Evolutionary conservation across 208 protist species (phyloP), one percentile per base, ranked within the genome.

Genomic region (Wallacemonas rigidus): DNA sequence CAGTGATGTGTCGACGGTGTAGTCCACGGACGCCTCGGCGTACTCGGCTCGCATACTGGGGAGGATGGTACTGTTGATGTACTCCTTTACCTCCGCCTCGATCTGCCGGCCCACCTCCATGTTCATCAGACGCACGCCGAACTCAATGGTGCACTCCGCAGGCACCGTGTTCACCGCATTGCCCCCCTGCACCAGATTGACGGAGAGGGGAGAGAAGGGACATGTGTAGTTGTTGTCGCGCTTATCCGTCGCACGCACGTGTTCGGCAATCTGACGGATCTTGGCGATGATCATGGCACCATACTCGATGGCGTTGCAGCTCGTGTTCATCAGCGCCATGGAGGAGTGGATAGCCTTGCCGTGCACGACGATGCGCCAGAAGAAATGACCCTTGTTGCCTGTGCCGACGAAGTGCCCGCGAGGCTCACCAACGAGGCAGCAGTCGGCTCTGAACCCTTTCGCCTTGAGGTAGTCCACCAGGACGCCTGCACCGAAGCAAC

Each of bases 121-220:
- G 12, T 82, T 74, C 15, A 82, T 77, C 35, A 82, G 69, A 45
- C 83, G 75, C 67, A 83, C 68, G 15, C 80, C 81, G 63, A 82
- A 78, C 15, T 65, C 45, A 43, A 88, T 73, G 8, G 41, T 58
- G 74, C 82, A 91, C 40, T 86, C 72, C 35, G 76, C 86, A 5
- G 83, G 86, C 55, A 91, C 83, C 41, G 86, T 87, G 70, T 86
- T 87, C 39, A 76, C 70, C 14, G 80, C 80, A 44, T 78, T 83
- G 54, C 82, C 82, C 38, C 79, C 79, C 14, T 72, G 56, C 56
- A 90, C 78, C 3, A 81, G 38, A 48, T 76, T 76, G 0, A 81
- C 73, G 2, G 73, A 58, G 64, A 79, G 61, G 35, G 38, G 75
- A 1, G 67, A 48, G 56, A 85, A 87, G 3, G 61, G 70, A 50